Base-by-base conservation (phyloP, 176 grass and related monocot species). In the Lolium rigidum region DNA sequence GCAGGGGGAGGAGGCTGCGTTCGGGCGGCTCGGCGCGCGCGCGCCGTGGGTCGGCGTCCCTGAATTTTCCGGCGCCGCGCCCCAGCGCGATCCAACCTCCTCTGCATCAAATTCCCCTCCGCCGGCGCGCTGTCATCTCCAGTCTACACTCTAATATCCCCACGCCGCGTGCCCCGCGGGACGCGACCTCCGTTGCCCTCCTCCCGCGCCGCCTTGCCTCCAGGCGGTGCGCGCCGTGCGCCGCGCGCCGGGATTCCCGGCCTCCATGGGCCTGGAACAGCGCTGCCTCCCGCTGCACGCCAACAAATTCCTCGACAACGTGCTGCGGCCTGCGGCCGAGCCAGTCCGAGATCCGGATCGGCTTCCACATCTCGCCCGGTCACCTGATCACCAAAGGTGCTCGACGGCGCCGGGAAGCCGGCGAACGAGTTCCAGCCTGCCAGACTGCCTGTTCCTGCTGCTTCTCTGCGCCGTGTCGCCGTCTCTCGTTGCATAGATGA, bases 281-380 rank as follows among this genome's bases (percentile, higher is more conserved):
- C 87, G 80, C 31, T 84, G 88, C 54, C 70, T 21, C 18, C 20
- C 89, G 64, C 74, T 84, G 8, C 78, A 90, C 57, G 92, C 88
- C 75, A 82, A 91, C 63, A 92, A 98, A 26, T 98, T 98, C 86
- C 85, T 93, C 69, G 95, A 95, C 83, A 93, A 98, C 56, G 95
- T 98, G 26, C 5, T 3, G 5, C 5, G 39, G 2, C 39, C 49
- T 98, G 39, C 78, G 20, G 5, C 60, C 94, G 72, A 77, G 70
- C 39, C 39, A 60, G 5, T 24, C 10, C 9, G 63, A 85, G 65
- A 79, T 98, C 76, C 89, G 93, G 69, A 93, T 95, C 77, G 92
- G 91, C 47, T 65, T 98, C 79, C 91, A 93, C 74, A 84, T 98
- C 22, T 87, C 92, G 92, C 20, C 1, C 94, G 15, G 57, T 88